Evolutionary conservation across 2,329 filamentous ascomycete genomes (phyloP), one percentile per base, ranked within the genome.

Genomic region (Calonectria leucothoes): DNA sequence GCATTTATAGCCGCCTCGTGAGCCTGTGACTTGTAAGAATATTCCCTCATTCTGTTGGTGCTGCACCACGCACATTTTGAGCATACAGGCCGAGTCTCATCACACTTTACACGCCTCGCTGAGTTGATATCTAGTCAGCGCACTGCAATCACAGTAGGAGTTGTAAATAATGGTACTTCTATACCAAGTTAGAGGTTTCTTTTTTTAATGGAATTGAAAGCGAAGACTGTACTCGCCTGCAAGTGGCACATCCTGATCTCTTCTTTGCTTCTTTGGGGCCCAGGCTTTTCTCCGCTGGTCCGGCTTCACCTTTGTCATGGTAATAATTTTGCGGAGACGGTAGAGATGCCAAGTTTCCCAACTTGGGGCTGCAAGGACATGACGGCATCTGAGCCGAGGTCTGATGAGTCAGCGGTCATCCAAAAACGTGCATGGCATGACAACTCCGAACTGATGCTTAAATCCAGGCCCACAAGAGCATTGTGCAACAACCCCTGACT

Each of bases 51-150:
- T 1, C n/a, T 14, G 20, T 6, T 10, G n/a, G 14, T 29, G 4
- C 14, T 25, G 11, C 6, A n/a, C 5, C 15, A 35, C 55, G 3
- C 39, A 59, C 55, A 59, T 39, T 59, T 59, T 20, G 10, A 27
- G 27, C 55, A 59, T 10, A 59, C 39, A 27, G 55, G 55, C 2
- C 33, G 31, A 3, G 55, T 39, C 23, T 59, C 55, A 15, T 59
- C 55, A 11, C 55, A 59, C 23, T 39, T 37, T 3, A 59, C 55
- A 37, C n/a, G 55, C n/a, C 55, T 59, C 55, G n/a, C 55, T 59
- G n/a, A 37, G 11, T 33, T n/a, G 23, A 37, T 25, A 39, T n/a
- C 14, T 1, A 3, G 23, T 59, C 20, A 59, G 55, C n/a, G 5
- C 14, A 20, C n/a, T 20, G 6, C n/a, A 5, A 8, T 7, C 1